phyloP scores from a whole-genome alignment of 805 yeast species.

The Nakazawaea holstii region DNA sequence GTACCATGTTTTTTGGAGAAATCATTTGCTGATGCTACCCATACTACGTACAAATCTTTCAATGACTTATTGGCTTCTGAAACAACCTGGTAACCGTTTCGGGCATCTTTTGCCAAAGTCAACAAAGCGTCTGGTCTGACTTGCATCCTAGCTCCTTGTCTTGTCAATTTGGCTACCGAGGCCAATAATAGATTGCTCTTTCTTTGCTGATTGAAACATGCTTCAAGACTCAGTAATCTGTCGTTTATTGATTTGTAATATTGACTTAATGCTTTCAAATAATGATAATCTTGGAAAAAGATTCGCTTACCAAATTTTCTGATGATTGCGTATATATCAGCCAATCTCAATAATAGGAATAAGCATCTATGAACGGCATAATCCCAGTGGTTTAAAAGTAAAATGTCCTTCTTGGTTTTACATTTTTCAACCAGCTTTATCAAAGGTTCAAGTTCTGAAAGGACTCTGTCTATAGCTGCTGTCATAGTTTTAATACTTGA shows the following conservation, averaged over 20 bases:
- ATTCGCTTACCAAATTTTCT: slow-evolving; percentile 43
- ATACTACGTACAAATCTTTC: slow-evolving; percentile 31
- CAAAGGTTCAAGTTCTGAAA: slow-evolving; percentile 22
- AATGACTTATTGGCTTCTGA: slow-evolving; percentile 27
- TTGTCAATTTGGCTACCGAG: slow-evolving; percentile 37
- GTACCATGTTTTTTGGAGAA: slow-evolving; percentile 29
- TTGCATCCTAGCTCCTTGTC: slow-evolving; percentile 32
- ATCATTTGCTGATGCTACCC: slow-evolving; percentile 39
- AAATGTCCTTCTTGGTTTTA: slow-evolving; percentile 16
- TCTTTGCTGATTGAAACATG: slow-evolving; percentile 32
- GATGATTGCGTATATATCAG: slow-evolving; percentile 43
- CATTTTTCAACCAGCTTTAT: slow-evolving; percentile 19
- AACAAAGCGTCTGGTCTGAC: slow-evolving; percentile 29
- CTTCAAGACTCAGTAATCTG: slow-evolving; percentile 18
- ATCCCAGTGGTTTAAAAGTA: slow-evolving; percentile 19
- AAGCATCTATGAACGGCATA: slow-evolving; percentile 36
- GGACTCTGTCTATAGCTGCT: slow-evolving; percentile 21
- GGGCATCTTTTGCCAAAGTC: slow-evolving; percentile 36
- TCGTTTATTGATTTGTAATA: slow-evolving; percentile 20
- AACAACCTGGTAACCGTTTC: slow-evolving; percentile 30
- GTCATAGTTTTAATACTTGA: slow-evolving; percentile 18
- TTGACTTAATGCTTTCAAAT: slow-evolving; percentile 32
- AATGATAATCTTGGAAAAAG: slow-evolving; percentile 38
- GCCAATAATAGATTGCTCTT: slow-evolving; percentile 47
- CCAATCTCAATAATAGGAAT: slow-evolving; percentile 35